Conservation (phyloP, 352 stramenopile species). For the Phytophthora rubi region DNA sequence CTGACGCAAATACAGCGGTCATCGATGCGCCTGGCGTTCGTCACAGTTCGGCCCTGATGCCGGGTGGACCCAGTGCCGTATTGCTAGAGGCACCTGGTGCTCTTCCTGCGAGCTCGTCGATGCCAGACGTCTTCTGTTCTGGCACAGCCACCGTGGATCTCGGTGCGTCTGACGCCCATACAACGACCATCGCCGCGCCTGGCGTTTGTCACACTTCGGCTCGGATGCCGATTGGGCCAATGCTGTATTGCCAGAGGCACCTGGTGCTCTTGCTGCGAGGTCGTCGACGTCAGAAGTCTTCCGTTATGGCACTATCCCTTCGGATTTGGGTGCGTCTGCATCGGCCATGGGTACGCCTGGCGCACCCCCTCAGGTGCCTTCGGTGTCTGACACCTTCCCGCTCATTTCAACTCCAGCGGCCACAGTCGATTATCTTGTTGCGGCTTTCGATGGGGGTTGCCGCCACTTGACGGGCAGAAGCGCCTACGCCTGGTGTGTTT, state of each 20-base stretch:
- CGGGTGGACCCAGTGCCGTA: not conserved
- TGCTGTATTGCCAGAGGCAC: not conserved
- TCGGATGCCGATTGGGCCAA: not conserved
- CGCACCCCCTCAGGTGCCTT: not conserved
- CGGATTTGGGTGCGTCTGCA: not conserved
- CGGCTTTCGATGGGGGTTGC: slow-evolving; percentile 19
- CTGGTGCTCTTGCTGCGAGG: not conserved
- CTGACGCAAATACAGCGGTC: not conserved
- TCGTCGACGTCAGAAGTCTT: not conserved
- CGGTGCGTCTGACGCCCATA: not conserved
- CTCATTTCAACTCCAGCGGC: not conserved
- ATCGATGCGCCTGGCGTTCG: not conserved
- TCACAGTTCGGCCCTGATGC: not conserved
- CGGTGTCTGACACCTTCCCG: not conserved
- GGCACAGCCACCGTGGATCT: not conserved
- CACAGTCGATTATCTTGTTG: not conserved
- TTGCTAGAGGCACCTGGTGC: not conserved
- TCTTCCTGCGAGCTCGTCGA: not conserved
- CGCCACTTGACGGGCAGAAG: not conserved
- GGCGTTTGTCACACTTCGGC: not conserved
- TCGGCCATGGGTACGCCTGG: not conserved
- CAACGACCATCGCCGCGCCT: not conserved
- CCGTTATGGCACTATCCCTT: not conserved
- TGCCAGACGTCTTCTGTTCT: not conserved
- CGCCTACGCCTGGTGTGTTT: slow-evolving; percentile 30